Conservation (phyloP, 352 stramenopile species). For the Globisporangium barbulae region DNA sequence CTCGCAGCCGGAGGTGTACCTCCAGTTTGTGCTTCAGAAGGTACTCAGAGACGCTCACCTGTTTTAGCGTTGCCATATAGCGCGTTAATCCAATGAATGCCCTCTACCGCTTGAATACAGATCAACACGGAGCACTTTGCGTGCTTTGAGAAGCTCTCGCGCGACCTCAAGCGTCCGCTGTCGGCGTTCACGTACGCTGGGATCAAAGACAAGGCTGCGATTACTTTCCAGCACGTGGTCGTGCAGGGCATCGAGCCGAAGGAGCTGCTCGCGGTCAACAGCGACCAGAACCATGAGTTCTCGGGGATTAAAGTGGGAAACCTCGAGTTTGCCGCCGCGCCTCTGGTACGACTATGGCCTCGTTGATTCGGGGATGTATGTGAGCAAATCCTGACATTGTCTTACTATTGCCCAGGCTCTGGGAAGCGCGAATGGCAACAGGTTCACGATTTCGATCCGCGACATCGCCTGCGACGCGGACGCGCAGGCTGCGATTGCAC, state of each 20-base stretch:
- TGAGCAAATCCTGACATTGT: neutral
- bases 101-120: slow-evolving; percentile 15
- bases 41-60: slow-evolving; percentile 16
- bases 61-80: too few species aligned
- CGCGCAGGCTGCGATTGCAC: slow-evolving; percentile 20
- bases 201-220: slow-evolving; percentile 73
- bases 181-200: slow-evolving; percentile 63
- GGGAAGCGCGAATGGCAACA: slow-evolving; percentile 53
- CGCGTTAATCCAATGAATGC: neutral
- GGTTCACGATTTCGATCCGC: slow-evolving; percentile 56
- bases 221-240: slow-evolving; percentile 68
- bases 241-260: slow-evolving; percentile 41
- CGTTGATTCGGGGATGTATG: neutral
- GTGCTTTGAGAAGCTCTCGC: slow-evolving; percentile 57
- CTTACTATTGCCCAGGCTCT: slow-evolving; percentile 27
- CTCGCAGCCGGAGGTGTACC: slow-evolving; percentile 36
- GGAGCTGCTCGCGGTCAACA: slow-evolving; percentile 41
- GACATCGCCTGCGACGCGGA: slow-evolving; percentile 24
- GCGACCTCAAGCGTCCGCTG: slow-evolving; percentile 36
- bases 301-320: slow-evolving; percentile 38
- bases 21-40: slow-evolving; percentile 74
- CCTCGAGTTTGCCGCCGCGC: slow-evolving; percentile 43
- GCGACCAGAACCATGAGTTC: slow-evolving; percentile 5
- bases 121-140: slow-evolving; percentile 73
- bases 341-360: slow-evolving; percentile 31